Base-by-base conservation (phyloP, 805 yeast species). In the Nakazawaea ernobii region DNA sequence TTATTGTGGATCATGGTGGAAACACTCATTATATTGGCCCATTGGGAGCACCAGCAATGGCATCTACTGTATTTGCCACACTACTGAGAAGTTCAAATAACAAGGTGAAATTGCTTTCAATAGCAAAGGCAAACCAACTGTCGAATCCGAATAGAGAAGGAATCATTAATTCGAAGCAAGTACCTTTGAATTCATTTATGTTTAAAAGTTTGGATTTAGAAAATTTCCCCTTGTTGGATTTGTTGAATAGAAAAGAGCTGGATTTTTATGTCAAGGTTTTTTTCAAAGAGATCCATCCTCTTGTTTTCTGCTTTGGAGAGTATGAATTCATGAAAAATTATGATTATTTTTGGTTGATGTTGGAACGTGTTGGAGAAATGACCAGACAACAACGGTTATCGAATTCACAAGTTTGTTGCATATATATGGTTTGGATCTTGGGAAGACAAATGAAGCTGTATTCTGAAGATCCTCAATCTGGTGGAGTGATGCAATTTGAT, bases 371-470 rank as follows among this genome's bases (percentile, higher is more conserved):
- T 13, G 11, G 14, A 26, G 24, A 51, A 27, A 32, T 20, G 13
- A 30, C 41, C 30, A 11, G 33, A 39, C 14, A 15, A 29, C 35
- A 33, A 13, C 40, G 15, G 13, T 32, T 39, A 8, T 28, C 47
- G 15, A 49, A 50, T 29, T 14, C 42, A 6, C 51, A 46, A 32
- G 40, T 57, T 6, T 54, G 59, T 42, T 48, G 53, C 38, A 50
- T 55, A 4, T 57, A 57, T 42, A 52, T 52, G 52, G 52, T 55
- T 10, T 55, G 55, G 56, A 49, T 54, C 14, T 32, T 56, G 6
- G 54, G 49, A 8, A 39, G 43, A 9, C 47, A 44, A 20, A 39
- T 39, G 8, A 38, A 29, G 27, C 39, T 38, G 10, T 33, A 32
- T 26, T 32, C 11, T 8, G 33, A 42, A 8, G 37, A 17, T 17